A percentile compares a stretch with the other conserved stretches of the same genome.
Conservation (phyloP, 139 green algal species). For the Chlamydomonas sp. region DNA sequence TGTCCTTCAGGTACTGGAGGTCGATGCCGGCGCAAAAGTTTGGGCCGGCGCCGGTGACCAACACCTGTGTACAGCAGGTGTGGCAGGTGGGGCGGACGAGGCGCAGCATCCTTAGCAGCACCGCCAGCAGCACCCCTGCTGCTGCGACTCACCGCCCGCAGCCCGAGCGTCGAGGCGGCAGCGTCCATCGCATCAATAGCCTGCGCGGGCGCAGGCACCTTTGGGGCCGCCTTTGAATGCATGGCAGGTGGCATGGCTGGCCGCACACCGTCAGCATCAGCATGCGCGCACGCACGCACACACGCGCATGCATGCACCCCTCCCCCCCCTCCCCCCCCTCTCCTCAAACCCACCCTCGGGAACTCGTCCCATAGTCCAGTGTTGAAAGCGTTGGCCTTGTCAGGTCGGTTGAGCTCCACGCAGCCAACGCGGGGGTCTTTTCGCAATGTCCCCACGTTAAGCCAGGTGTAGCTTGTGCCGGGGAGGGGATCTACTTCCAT, state of each 20-base stretch:
- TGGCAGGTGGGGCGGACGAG: too few species aligned
- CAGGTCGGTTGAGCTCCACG: constrained; percentile 21
- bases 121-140: not conserved
- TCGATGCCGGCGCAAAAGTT: constrained; percentile 29
- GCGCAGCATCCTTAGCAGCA: not conserved
- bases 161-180: not conserved
- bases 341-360: constrained; percentile 12
- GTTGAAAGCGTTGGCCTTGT: constrained; percentile 27
- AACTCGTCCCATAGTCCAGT: constrained; percentile 24
- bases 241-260: too few species aligned
- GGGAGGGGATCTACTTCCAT: not conserved
- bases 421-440: constrained; percentile 9
- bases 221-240: too few species aligned
- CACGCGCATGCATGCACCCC: too few species aligned
- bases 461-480: not conserved
- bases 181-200: not conserved
- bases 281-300: too few species aligned
- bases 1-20: constrained; percentile 16
- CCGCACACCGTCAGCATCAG: too few species aligned
- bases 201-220: too few species aligned
- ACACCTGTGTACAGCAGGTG: constrained; percentile 2
- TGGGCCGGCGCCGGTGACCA: not conserved
- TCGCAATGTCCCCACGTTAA: constrained; percentile 6
- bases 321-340: too few species aligned
- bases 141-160: constrained; percentile 2